Percentiles rank a stretch among this genome's conserved stretches.
Evolutionary conservation across 345 rosid genomes (phyloP).

Genomic region (Erodium maritimum): DNA sequence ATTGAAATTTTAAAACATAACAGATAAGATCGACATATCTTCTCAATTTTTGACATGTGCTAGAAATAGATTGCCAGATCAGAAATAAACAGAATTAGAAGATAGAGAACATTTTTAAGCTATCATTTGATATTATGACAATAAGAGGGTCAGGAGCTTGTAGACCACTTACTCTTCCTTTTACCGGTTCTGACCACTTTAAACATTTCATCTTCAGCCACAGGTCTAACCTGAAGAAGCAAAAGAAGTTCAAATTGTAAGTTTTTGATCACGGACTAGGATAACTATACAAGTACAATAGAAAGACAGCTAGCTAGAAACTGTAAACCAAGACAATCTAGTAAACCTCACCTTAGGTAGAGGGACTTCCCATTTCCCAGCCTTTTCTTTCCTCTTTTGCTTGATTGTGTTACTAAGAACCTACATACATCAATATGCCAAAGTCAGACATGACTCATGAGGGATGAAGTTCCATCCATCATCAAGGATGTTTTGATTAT

Average conservation of each 20-base stretch:
- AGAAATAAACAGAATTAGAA: not conserved
- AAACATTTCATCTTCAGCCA: slow-evolving; percentile 98
- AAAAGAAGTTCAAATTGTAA: slow-evolving; percentile 5
- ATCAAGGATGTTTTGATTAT: not conserved
- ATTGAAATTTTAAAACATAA: not conserved
- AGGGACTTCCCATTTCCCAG: slow-evolving; percentile 98
- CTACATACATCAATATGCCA: slow-evolving; percentile 20
- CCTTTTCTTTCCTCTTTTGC: slow-evolving; percentile 94
- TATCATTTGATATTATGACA: not conserved
- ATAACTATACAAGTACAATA: not conserved
- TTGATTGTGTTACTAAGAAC: slow-evolving; percentile 86
- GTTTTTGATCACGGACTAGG: slow-evolving; percentile 1
- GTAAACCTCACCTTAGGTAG: slow-evolving; percentile 52
- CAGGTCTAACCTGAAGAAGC: slow-evolving; percentile 73
- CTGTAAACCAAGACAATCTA: not conserved
- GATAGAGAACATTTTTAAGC: not conserved
- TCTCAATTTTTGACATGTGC: not conserved
- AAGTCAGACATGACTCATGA: not conserved
- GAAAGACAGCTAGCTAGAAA: too few species aligned
- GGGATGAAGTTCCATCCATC: not conserved
- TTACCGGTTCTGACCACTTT: slow-evolving; percentile 84
- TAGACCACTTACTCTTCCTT: slow-evolving; percentile 55
- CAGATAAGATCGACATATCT: not conserved
- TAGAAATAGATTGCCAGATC: not conserved
- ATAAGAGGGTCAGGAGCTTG: not conserved